Conservation (phyloP, 1,284 basidiomycete species). For the Microbotryum scabiosae region DNA sequence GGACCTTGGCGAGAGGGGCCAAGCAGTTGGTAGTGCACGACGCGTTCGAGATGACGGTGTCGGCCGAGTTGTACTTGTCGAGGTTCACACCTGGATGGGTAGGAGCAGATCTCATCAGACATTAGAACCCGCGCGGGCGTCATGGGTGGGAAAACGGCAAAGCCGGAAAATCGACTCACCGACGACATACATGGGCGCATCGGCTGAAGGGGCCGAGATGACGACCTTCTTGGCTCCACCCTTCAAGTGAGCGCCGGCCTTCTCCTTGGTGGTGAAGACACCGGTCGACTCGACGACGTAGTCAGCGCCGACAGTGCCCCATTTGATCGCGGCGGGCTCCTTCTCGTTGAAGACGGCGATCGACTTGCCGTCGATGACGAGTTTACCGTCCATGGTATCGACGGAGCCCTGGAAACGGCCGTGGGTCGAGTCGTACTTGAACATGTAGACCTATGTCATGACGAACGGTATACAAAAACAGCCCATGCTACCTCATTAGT, state of each 20-base stretch:
- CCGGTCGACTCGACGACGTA: slow-evolving; percentile 98
- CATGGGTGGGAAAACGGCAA: slow-evolving; percentile 50
- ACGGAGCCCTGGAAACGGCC: slow-evolving; percentile 87
- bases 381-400: slow-evolving; percentile 70
- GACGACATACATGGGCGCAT: slow-evolving; percentile 77
- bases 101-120: not conserved
- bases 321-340: slow-evolving; percentile 79
- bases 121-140: slow-evolving; percentile 26
- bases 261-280: slow-evolving; percentile 92
- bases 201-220: slow-evolving; percentile 97
- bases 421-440: slow-evolving; percentile 99
- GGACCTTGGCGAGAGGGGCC: slow-evolving; percentile 94
- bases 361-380: slow-evolving; percentile 70
- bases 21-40: slow-evolving; percentile 99
- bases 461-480: not conserved
- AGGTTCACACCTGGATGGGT: slow-evolving; percentile 77
- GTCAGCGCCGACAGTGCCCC: slow-evolving; percentile 71
- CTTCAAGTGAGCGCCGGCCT: slow-evolving; percentile 89
- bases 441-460: slow-evolving; percentile 78
- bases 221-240: slow-evolving; percentile 99
- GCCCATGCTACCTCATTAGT: not conserved
- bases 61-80: slow-evolving; percentile 81
- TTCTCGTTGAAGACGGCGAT: slow-evolving; percentile 78
- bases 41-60: slow-evolving; percentile 91
- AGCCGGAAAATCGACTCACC: slow-evolving; percentile 24